Evolutionary conservation across 495 filamentous ascomycete genomes (phyloP).

Genomic region (Penicillium subrubescens): DNA sequence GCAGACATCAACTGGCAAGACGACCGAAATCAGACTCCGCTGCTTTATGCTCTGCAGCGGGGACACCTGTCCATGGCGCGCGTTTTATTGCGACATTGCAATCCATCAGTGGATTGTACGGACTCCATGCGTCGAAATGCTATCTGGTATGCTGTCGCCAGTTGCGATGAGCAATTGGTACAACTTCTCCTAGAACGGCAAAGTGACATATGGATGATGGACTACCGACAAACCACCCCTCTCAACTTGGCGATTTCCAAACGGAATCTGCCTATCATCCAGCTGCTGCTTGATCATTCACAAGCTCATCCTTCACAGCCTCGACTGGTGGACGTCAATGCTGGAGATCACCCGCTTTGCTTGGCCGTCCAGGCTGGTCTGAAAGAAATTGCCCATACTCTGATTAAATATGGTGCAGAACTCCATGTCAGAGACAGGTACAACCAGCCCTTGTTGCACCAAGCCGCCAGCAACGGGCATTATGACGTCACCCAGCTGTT

Average conservation of each 20-base stretch:
- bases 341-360: background rate
- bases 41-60: background rate
- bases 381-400: background rate
- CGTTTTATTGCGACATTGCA: background rate
- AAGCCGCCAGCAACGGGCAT: background rate
- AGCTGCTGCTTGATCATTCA: background rate
- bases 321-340: background rate
- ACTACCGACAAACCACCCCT: background rate
- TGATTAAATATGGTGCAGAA: background rate
- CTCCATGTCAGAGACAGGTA: background rate
- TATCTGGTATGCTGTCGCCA: background rate
- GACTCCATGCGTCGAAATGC: background rate
- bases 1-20: no score
- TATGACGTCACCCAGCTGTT: background rate
- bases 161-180: background rate
- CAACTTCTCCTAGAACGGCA: background rate
- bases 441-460: background rate
- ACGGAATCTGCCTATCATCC: background rate
- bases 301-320: background rate
- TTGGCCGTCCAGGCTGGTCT: background rate
- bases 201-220: background rate
- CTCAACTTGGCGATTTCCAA: background rate
- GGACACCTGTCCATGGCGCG: background rate
- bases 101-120: background rate
- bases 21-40: no score